phyloP scores from a whole-genome alignment of 352 stramenopile genomes.

The Phytophthora multivora region DNA sequence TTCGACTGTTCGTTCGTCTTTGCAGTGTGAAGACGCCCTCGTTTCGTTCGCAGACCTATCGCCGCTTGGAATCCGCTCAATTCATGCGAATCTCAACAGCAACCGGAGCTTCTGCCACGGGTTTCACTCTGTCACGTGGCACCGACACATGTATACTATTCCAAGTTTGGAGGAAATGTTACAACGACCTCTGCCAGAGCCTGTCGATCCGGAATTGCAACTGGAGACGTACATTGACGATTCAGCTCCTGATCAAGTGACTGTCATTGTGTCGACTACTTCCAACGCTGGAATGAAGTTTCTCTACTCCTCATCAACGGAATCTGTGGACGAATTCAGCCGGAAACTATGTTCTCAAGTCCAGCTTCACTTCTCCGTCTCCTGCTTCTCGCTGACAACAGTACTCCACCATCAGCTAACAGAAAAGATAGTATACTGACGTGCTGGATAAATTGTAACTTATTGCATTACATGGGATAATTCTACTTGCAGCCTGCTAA shows the following conservation, averaged over 20 bases:
- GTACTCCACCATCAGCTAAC: background rate
- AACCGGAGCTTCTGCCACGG: conserved; percentile 21
- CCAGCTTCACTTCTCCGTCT: background rate
- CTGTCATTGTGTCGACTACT: conserved; percentile 9
- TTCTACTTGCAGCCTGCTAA: too few species aligned
- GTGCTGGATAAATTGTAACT: too few species aligned
- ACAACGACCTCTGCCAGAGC: background rate
- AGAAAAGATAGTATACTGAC: too few species aligned
- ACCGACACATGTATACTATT: conserved; percentile 6
- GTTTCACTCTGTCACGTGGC: conserved; percentile 20
- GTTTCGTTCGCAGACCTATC: conserved; percentile 58
- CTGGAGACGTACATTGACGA: background rate
- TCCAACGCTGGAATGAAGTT: conserved; percentile 14
- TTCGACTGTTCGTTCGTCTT: conserved; percentile 12
- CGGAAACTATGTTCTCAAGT: conserved; percentile 3
- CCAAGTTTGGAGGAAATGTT: conserved; percentile 15
- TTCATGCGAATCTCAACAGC: conserved; percentile 48
- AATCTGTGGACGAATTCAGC: background rate
- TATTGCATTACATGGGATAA: too few species aligned
- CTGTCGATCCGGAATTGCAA: background rate
- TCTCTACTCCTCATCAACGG: background rate
- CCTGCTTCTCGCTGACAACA: background rate
- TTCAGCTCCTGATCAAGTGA: background rate
- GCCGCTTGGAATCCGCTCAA: conserved; percentile 40
- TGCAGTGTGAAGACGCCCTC: conserved; percentile 36